Conservation (phyloP, 1,284 basidiomycete species). For the Sporisorium reilianum region DNA sequence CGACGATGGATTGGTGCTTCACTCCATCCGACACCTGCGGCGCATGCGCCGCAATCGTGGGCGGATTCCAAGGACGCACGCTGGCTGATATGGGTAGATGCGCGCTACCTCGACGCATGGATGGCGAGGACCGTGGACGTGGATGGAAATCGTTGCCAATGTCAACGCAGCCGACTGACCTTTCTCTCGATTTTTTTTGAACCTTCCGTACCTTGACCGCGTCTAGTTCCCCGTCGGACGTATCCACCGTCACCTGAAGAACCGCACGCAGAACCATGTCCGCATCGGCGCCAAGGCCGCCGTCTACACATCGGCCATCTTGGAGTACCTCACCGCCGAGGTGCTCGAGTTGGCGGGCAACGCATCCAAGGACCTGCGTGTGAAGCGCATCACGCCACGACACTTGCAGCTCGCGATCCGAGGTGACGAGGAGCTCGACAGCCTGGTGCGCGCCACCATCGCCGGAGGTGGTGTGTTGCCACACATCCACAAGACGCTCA, state of each 20-base stretch:
- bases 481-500: constrained; percentile 86
- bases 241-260: constrained; percentile 94
- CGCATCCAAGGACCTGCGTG: constrained; percentile 93
- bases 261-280: constrained; percentile 90
- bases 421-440: constrained; percentile 88
- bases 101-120: not conserved
- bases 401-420: constrained; percentile 93
- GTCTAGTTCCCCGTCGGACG: constrained; percentile 87
- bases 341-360: constrained; percentile 95
- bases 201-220: not conserved
- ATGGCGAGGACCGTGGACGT: not conserved
- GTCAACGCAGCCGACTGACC: constrained; percentile 8
- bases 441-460: constrained; percentile 74
- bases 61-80: too few relatives aligned
- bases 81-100: not conserved
- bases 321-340: constrained; percentile 90
- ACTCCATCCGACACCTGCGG: too few relatives aligned
- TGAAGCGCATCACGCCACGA: constrained; percentile 95
- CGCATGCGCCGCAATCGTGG: too few relatives aligned
- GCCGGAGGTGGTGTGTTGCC: constrained; percentile 90
- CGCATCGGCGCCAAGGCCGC: constrained; percentile 92
- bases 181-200: not conserved
- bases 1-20: not conserved
- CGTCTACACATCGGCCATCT: constrained; percentile 89
- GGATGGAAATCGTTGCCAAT: not conserved